Evolutionary conservation across 768 basidiomycete genomes (phyloP), one percentile per base, ranked within the genome.

Genomic region (Lyophyllum semitale): DNA sequence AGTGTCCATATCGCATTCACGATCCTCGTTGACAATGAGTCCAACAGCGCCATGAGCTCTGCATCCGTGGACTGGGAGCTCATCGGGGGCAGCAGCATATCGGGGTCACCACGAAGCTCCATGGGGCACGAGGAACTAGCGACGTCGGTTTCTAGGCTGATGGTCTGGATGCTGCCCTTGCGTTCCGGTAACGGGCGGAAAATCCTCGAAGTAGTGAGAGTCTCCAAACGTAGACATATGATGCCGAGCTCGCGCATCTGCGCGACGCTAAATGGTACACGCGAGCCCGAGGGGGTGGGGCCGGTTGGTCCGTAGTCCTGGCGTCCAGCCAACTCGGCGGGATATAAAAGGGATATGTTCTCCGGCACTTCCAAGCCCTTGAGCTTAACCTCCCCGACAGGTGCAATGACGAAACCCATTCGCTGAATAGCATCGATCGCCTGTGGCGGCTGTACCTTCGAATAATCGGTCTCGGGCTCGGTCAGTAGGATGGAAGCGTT

Each of bases 301-400:
- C 68, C 69, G 6, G 69, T 55, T 48, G 64, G 70, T 5, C 59
- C 64, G 44, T 77, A 66, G 49, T 86, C 81, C 55, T 88, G 80
- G 27, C 96, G 85, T 7, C 86, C 87, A 38, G 83, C 81, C 33
- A 98, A 76, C 3, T 83, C 81, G 23, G 69, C 75, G 0, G 96
- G 93, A 69, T 93, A 98, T 42, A 98, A 78, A 17, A 88, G 69
- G n/a, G 93, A 91, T 20, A 98, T 76, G 59, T 82, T 79, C 71
- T 98, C 96, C 1, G 94, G 93, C 1, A 91, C 79, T 71, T 98
- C 96, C 48, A 98, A 77, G 11, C 97, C 97, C 71, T 98, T 98
- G 58, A 98, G 83, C 68, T 93, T 94, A 59, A 87, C 81, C 71
- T 98, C 94, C 4, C 97, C 96, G 17, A 95, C 80, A n/a, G 80